phyloP scores from a whole-genome alignment of 768 basidiomycete species.

The Tylopilus sp. region DNA sequence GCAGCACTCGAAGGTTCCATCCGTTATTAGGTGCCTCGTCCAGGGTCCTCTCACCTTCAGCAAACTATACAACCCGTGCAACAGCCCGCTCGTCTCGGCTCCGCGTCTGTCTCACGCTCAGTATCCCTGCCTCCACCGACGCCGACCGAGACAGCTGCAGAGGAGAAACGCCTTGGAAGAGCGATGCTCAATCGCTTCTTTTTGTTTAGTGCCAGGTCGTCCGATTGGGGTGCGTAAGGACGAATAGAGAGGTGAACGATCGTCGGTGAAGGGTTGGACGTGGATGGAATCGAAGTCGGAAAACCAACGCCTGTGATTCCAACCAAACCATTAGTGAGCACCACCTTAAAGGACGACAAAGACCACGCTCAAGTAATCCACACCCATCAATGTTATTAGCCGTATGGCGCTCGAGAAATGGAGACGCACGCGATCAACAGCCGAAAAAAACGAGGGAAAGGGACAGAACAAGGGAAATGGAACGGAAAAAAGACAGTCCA shows the following conservation, averaged over 20 bases:
- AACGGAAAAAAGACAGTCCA: background rate
- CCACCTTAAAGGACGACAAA: background rate
- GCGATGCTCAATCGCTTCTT: constrained; percentile 39
- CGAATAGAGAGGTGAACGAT: constrained; percentile 78
- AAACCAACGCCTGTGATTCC: constrained; percentile 30
- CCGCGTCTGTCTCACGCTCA: constrained; percentile 13
- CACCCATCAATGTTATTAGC: background rate
- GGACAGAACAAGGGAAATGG: background rate
- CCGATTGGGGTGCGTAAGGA: constrained; percentile 47
- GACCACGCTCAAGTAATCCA: background rate
- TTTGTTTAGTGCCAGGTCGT: constrained; percentile 54
- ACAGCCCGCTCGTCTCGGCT: constrained; percentile 26
- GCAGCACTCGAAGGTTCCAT: background rate
- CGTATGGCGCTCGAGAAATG: background rate
- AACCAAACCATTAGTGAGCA: constrained; percentile 6
- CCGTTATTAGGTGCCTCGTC: background rate
- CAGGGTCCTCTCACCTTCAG: constrained; percentile 13
- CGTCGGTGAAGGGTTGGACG: constrained; percentile 41
- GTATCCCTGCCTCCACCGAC: constrained; percentile 1
- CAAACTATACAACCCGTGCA: constrained; percentile 41
- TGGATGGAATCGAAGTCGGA: constrained; percentile 23
- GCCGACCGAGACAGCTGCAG: background rate
- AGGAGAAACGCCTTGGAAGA: constrained; percentile 24
- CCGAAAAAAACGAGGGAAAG: background rate
- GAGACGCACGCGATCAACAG: background rate